Conservation (phyloP, 202 grass and related monocot species). For the Cymbopogon flexuosus region DNA sequence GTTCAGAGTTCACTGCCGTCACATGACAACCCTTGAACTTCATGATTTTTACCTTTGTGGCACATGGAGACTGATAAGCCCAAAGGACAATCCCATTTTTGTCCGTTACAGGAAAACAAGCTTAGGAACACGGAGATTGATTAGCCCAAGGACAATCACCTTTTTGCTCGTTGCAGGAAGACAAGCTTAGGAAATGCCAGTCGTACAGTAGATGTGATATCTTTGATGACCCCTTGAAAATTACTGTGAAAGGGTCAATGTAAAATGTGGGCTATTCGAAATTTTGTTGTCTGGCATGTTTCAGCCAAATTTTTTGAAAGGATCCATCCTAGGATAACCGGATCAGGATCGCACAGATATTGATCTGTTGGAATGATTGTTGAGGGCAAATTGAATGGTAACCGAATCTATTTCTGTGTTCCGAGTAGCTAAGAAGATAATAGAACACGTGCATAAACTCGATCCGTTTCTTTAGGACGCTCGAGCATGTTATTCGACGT, state of each 20-base stretch:
- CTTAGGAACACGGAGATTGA: background rate
- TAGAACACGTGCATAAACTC: background rate
- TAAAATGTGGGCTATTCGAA: background rate
- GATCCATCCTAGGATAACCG: background rate
- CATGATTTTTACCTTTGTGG: background rate
- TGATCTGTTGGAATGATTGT: background rate
- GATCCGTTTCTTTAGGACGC: background rate
- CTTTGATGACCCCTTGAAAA: background rate
- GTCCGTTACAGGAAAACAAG: background rate
- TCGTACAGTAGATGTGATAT: background rate
- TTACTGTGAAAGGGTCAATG: background rate
- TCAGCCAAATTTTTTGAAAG: background rate
- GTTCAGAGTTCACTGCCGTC: conserved; percentile 51
- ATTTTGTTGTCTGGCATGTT: background rate
- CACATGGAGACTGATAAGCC: background rate
- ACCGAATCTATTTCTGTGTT: background rate
- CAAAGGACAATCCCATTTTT: background rate
- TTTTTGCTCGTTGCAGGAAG: background rate
- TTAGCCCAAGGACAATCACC: background rate
- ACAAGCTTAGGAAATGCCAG: background rate
- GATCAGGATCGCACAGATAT: background rate
- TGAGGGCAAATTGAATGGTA: background rate
- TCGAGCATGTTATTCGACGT: background rate
- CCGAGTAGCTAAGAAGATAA: background rate
- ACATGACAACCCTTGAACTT: background rate